A percentile compares a stretch with the other conserved stretches of the same genome.
These are phyloP conservation scores for Paxillus rubicundulus DNA, from an alignment of 768 basidiomycete genomes.

Conservation along the genomic window DNA sequence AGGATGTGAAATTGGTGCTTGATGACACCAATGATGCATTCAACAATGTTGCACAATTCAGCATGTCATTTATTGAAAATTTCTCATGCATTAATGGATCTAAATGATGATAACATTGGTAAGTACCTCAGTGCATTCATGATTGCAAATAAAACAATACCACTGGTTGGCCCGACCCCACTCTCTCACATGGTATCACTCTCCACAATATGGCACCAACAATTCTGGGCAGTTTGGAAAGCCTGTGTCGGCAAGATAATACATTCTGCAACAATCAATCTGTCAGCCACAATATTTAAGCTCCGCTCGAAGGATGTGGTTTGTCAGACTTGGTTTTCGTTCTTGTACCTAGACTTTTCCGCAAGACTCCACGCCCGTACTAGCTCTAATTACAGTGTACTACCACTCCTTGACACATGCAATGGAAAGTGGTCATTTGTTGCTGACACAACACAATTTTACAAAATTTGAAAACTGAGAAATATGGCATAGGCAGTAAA, in stretches of 20 bases:
- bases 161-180: slow-evolving; percentile 19
- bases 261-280: no score
- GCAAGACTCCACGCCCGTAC: no score
- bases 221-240: slow-evolving; percentile 16
- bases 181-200: slow-evolving; percentile 37
- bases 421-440: no score
- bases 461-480: no score
- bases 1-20: slow-evolving; percentile 21
- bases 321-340: slow-evolving; percentile 19
- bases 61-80: slow-evolving; percentile 25
- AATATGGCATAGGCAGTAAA: no score
- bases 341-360: no score
- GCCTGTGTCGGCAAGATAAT: slow-evolving; percentile 23
- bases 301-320: slow-evolving; percentile 34
- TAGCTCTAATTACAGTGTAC: no score
- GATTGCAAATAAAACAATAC: background rate
- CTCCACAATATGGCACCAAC: slow-evolving; percentile 37
- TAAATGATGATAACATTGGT: slow-evolving; percentile 3
- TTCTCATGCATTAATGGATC: slow-evolving; percentile 17
- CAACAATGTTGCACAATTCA: slow-evolving; percentile 16
- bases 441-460: no score
- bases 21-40: slow-evolving; percentile 18
- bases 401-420: no score
- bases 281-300: no score
- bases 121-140: background rate